Base-by-base conservation (phyloP, 1,284 basidiomycete genomes). In the Peniophora sp. region DNA sequence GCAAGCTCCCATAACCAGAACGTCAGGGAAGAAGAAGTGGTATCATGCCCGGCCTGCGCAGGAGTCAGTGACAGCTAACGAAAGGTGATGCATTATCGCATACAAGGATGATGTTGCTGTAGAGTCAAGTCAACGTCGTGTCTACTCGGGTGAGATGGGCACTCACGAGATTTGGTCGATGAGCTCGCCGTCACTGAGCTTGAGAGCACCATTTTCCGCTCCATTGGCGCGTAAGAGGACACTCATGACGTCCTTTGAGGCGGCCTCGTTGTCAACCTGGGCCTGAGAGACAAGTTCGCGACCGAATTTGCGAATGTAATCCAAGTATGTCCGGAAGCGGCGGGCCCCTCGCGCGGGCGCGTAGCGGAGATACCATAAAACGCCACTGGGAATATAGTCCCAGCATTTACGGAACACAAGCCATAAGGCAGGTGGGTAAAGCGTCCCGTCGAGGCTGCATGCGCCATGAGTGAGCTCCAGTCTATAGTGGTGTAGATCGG, bases 1-100 rank as follows among this genome's bases (percentile, higher is more conserved):
- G 73, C 70, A 1, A 85, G 72, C 57, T 80, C 75, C 51, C 60
- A 63, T 10, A 67, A 55, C n/a, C 61, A 61, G 60, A 62, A 66
- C 14, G 60, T 60, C 23, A 66, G 51, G 18, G 64, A 58, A 41
- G 53, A 58, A 20, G 64, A 60, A 15, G 66, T 65, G 9, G 66
- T 68, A 52, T 67, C 66, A 52, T 67, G 64, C 20, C 66, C 66
- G 20, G 65, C 65, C 47, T n/a, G n/a, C n/a, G n/a, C n/a, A n/a
- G n/a, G n/a, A n/a, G n/a, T n/a, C n/a, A n/a, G n/a, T n/a, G n/a
- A n/a, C n/a, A n/a, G n/a, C n/a, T n/a, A n/a, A n/a, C n/a, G n/a
- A n/a, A n/a, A n/a, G n/a, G n/a, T n/a, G n/a, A n/a, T n/a, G n/a
- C n/a, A n/a, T n/a, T n/a, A n/a, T n/a, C n/a, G n/a, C n/a, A n/a